Percentiles rank a stretch among this genome's conserved stretches.
Conservation (phyloP, 2,329 filamentous ascomycete genomes). For the Colletotrichum sp. region DNA sequence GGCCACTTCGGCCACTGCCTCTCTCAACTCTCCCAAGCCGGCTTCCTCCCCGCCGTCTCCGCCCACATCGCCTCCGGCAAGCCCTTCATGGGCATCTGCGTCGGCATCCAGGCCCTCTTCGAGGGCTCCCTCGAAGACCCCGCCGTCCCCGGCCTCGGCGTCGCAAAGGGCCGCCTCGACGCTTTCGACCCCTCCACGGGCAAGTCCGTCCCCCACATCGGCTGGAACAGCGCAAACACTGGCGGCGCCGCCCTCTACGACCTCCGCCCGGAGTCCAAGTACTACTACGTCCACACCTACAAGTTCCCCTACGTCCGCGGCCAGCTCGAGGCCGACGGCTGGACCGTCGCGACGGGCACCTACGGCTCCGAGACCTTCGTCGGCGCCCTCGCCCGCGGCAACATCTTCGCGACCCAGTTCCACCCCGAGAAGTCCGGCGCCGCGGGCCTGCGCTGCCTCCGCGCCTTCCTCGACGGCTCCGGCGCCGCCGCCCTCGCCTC, state of each 20-base stretch:
- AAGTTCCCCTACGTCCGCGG: conserved; percentile 77
- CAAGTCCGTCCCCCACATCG: conserved; percentile 98
- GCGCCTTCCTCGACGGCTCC: conserved; percentile 82
- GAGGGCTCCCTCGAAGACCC: conserved; percentile 82
- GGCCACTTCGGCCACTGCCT: conserved; percentile 98
- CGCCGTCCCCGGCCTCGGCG: conserved; percentile 71
- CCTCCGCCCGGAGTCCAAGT: conserved; percentile 81
- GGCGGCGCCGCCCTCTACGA: conserved; percentile 69
- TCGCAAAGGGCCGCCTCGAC: conserved; percentile 73
- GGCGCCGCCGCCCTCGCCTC: conserved; percentile 54
- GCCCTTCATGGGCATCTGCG: conserved; percentile 97
- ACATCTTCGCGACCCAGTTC: conserved; percentile 92
- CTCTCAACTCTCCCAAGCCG: conserved; percentile 78
- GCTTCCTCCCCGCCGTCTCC: conserved; percentile 82
- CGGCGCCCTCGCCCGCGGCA: conserved; percentile 84
- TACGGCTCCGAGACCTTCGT: conserved; percentile 92
- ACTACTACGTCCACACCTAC: conserved; percentile 99
- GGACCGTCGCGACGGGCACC: conserved; percentile 87
- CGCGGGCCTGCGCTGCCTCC: conserved; percentile 82
- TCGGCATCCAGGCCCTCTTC: conserved; percentile 91
- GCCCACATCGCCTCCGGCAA: conserved; percentile 89
- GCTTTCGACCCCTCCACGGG: conserved; percentile 72
- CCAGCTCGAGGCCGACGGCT: conserved; percentile 79
- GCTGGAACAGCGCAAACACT: conserved; percentile 91
- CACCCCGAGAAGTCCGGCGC: conserved; percentile 97